A percentile compares a stretch with the other conserved stretches of the same genome.
Evolutionary conservation across 108 stramenopile species (phyloP).

Genomic region (Cylindrotheca closterium): DNA sequence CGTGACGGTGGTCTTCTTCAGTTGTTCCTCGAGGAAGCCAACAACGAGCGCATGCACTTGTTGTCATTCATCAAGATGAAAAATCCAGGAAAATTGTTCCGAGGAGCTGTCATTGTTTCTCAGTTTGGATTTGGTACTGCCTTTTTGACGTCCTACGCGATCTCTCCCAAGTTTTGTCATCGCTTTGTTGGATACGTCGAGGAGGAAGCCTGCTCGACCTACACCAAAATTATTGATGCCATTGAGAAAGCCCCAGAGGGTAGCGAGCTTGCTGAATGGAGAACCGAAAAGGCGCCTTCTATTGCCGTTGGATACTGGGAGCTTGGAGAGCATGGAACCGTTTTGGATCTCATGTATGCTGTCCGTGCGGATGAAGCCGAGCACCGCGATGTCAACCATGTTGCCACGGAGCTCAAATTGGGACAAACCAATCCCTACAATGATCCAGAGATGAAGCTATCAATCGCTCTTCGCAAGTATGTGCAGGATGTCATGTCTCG

Average conservation of each 20-base stretch:
- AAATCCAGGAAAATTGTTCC: constrained; percentile 65
- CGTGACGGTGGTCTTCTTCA: constrained; percentile 93
- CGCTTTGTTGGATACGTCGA: constrained; percentile 98
- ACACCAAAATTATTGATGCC: constrained; percentile 88
- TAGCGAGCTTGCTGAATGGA: constrained; percentile 75
- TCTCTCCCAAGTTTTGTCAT: constrained; percentile 90
- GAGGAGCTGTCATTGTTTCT: constrained; percentile 66
- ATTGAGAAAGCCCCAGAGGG: constrained; percentile 86
- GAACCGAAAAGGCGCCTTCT: constrained; percentile 63
- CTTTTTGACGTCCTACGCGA: constrained; percentile 85
- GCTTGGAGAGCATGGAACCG: constrained; percentile 84
- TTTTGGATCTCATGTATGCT: constrained; percentile 89
- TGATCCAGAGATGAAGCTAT: constrained; percentile 68
- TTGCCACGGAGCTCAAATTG: constrained; percentile 46
- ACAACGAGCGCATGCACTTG: constrained; percentile 97
- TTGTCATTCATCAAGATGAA: constrained; percentile 87
- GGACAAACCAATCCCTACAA: constrained; percentile 68
- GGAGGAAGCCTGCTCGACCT: constrained; percentile 87
- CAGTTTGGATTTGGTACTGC: constrained; percentile 82
- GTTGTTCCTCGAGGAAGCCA: constrained; percentile 96
- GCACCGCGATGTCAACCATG: constrained; percentile 94
- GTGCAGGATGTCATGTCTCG: constrained; percentile 74
- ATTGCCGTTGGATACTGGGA: constrained; percentile 86
- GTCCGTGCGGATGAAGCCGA: constrained; percentile 94
- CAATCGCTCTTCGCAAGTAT: constrained; percentile 70